Conservation (phyloP, 208 protist genomes). For the Vickermania ingenoplastis region DNA sequence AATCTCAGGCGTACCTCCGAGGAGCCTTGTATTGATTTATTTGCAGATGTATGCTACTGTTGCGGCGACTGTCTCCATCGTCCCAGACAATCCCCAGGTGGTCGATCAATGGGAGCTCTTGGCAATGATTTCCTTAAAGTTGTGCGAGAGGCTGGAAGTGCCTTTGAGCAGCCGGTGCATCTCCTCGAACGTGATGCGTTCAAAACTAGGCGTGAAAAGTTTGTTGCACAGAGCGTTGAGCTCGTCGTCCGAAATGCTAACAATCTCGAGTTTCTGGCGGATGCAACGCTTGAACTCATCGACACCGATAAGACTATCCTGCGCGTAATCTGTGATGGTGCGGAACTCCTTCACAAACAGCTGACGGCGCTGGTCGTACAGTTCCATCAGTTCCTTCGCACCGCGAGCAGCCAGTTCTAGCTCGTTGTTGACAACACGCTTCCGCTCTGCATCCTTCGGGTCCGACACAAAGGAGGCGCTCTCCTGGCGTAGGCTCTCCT, state of each 20-base stretch:
- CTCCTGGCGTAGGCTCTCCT: constrained; percentile 44
- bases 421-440: constrained; percentile 19
- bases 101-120: constrained; percentile 34
- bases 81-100: too few relatives aligned
- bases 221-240: constrained; percentile 62
- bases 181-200: constrained; percentile 72
- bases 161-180: constrained; percentile 78
- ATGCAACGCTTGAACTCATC: constrained; percentile 83
- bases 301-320: constrained; percentile 74
- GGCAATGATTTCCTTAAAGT: constrained; percentile 47
- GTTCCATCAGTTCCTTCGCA: constrained; percentile 56
- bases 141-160: constrained; percentile 75
- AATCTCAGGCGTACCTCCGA: too few relatives aligned
- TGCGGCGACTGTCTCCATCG: too few relatives aligned
- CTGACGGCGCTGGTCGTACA: constrained; percentile 78
- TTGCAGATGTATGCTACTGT: too few relatives aligned
- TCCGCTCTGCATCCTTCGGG: constrained; percentile 43
- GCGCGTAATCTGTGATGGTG: constrained; percentile 78
- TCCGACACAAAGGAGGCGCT: constrained; percentile 52
- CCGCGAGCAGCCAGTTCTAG: constrained; percentile 33
- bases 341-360: constrained; percentile 86
- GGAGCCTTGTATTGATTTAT: too few relatives aligned
- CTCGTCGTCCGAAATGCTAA: constrained; percentile 50
- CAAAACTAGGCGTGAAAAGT: constrained; percentile 52
- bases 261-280: constrained; percentile 53